phyloP scores from a whole-genome alignment of 2,329 filamentous ascomycete genomes.

The Anthostomella pinea region DNA sequence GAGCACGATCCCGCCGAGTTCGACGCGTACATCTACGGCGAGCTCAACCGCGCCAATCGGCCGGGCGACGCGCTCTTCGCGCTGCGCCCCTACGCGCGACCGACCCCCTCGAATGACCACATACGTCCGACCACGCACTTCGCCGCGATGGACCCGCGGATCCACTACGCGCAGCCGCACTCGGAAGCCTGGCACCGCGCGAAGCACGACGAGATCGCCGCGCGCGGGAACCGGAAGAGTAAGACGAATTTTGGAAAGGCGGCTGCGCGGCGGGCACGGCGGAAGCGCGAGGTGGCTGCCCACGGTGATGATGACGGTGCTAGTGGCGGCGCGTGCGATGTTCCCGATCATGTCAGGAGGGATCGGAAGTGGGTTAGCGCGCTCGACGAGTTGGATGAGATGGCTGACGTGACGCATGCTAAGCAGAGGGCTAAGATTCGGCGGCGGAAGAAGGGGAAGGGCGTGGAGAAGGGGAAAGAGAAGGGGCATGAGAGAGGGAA shows the following conservation, averaged over 20 bases:
- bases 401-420: no score
- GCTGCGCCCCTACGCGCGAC: slow-evolving; percentile 13
- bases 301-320: no score
- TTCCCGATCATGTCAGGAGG: slow-evolving; percentile 43
- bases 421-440: slow-evolving; percentile 12
- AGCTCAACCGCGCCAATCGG: slow-evolving; percentile 28
- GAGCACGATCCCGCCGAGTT: slow-evolving; percentile 29
- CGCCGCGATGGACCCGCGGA: slow-evolving; percentile 48
- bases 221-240: slow-evolving; percentile 46
- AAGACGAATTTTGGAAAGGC: slow-evolving; percentile 51
- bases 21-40: slow-evolving; percentile 39
- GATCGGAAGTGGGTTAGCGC: slow-evolving; percentile 46
- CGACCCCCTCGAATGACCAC: no score
- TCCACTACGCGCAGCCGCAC: slow-evolving; percentile 44
- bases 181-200: slow-evolving; percentile 43
- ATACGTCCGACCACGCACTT: slow-evolving; percentile 38
- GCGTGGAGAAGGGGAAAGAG: neutral
- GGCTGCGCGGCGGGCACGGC: slow-evolving; percentile 25
- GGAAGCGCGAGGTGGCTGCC: slow-evolving; percentile 36
- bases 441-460: neutral
- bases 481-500: slow-evolving; percentile 2
- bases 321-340: slow-evolving; percentile 2
- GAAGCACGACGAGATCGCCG: slow-evolving; percentile 50
- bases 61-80: slow-evolving; percentile 24
- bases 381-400: slow-evolving; percentile 32